Base-by-base conservation (phyloP, 2,329 filamentous ascomycete genomes). In the Neofusicoccum sp. region DNA sequence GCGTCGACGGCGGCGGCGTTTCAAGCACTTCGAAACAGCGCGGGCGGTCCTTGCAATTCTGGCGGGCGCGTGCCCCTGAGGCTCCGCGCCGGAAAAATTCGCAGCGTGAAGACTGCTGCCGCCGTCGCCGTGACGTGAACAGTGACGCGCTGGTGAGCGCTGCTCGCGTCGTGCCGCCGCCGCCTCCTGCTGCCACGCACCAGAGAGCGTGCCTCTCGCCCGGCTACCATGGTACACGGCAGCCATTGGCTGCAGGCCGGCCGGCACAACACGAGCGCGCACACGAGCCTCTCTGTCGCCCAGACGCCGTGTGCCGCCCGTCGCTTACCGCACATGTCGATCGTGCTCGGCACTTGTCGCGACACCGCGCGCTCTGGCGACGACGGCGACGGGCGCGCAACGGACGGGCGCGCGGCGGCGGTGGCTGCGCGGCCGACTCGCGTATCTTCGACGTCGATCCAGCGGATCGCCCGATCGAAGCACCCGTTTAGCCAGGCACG, bases 391-490 rank as follows among this genome's bases (percentile, higher is more conserved):
- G 16, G 34, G n/a, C 9, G 14, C 49, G 33, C 52, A 56, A 28
- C 9, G 36, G 37, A 12, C 6, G 6, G 48, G 6, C 45, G 14
- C 7, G 1, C 12, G 14, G 33, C 9, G 6, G 8, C 34, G 33
- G 49, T 52, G 16, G 33, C 49, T 1, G 11, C 44, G 44, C 44
- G 44, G 16, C 29, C 28, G 47, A 29, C 47, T 49, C 54, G 54
- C 54, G 54, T 58, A 58, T 58, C 54, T 58, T 58, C 36, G 54
- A 45, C 33, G 54, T 58, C 54, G 54, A 58, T 58, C 54, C 22
- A 14, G 5, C 14, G 29, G 54, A 58, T 58, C 54, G 54, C 41
- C 54, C 54, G 54, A 58, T 58, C n/a, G 37, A 33, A 39, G 39
- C 54, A 7, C 16, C 29, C 39, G 29, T 14, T 28, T 58, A 22